Percentiles rank a stretch among this genome's conserved stretches.
phyloP scores from a whole-genome alignment of 768 basidiomycete species.

The Lactarius sanguifluus region DNA sequence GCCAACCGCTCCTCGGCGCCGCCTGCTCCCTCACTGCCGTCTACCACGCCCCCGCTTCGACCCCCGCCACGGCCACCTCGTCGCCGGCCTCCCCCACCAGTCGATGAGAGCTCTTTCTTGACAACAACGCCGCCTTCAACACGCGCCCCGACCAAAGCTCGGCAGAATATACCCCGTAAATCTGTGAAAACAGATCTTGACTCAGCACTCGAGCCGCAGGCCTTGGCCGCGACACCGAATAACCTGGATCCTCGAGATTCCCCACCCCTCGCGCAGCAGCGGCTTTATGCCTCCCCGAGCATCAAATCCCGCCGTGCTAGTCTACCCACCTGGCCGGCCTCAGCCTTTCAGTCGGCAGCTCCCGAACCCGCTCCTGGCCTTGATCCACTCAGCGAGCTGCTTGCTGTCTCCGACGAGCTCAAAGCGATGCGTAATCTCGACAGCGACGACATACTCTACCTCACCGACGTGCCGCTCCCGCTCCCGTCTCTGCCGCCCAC shows the following conservation, averaged over 20 bases:
- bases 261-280: not conserved
- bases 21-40: not conserved
- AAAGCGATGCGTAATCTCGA: slow-evolving; percentile 24
- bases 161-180: not conserved
- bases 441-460: slow-evolving; percentile 24
- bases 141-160: not conserved
- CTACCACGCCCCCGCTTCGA: not conserved
- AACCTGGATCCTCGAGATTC: slow-evolving; percentile 11
- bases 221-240: slow-evolving; percentile 1
- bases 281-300: slow-evolving; percentile 21
- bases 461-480: slow-evolving; percentile 14
- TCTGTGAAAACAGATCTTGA: not conserved
- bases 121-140: not conserved
- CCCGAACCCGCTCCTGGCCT: not conserved
- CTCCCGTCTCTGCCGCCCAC: slow-evolving; percentile 15
- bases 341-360: not conserved
- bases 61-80: slow-evolving; percentile 8
- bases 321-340: not conserved
- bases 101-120: not conserved
- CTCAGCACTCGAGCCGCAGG: slow-evolving; percentile 14
- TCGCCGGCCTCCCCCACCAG: slow-evolving; percentile 13
- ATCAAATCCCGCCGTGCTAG: slow-evolving; percentile 14
- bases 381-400: slow-evolving; percentile 23
- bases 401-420: slow-evolving; percentile 25
- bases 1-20: not conserved